phyloP scores from a whole-genome alignment of 2,329 filamentous ascomycete genomes.

The Fusarium sp. region DNA sequence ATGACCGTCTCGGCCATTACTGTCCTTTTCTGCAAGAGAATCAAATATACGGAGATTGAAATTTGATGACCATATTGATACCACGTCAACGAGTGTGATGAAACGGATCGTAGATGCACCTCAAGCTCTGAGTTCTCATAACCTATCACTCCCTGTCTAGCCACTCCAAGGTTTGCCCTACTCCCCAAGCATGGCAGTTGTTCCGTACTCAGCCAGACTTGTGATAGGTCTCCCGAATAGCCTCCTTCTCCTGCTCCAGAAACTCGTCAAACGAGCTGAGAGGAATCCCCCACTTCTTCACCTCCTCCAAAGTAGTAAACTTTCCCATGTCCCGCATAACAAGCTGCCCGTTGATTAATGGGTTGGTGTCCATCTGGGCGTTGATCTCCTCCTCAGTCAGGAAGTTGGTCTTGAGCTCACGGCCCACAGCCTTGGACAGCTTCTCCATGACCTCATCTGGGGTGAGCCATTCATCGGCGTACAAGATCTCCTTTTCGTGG shows the following conservation, averaged over 20 bases:
- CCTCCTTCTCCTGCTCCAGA: constrained; percentile 53
- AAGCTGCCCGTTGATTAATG: constrained; percentile 54
- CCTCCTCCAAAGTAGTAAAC: constrained; percentile 51
- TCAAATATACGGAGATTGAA: background rate
- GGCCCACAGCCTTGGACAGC: constrained; percentile 50
- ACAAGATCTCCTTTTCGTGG: constrained; percentile 51
- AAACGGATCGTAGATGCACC: background rate
- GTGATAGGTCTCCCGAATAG: constrained; percentile 46
- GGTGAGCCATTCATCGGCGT: constrained; percentile 55
- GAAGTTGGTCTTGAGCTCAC: constrained; percentile 51
- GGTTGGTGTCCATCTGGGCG: constrained; percentile 49
- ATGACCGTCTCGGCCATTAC: background rate
- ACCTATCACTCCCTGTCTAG: background rate
- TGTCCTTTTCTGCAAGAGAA: background rate
- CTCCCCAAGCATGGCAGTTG: background rate
- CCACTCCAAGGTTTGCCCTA: background rate
- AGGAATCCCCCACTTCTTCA: constrained; percentile 53
- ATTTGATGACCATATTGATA: background rate
- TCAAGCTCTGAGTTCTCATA: background rate
- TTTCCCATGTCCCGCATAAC: constrained; percentile 49
- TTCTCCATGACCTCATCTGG: constrained; percentile 51
- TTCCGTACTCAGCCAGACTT: background rate
- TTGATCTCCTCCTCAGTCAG: constrained; percentile 56
- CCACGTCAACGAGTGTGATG: background rate
- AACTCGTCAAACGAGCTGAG: constrained; percentile 58